These are phyloP conservation scores for Tetrahymena borealis DNA, from an alignment of 73 alveolate species.

Conservation along the genomic window DNA sequence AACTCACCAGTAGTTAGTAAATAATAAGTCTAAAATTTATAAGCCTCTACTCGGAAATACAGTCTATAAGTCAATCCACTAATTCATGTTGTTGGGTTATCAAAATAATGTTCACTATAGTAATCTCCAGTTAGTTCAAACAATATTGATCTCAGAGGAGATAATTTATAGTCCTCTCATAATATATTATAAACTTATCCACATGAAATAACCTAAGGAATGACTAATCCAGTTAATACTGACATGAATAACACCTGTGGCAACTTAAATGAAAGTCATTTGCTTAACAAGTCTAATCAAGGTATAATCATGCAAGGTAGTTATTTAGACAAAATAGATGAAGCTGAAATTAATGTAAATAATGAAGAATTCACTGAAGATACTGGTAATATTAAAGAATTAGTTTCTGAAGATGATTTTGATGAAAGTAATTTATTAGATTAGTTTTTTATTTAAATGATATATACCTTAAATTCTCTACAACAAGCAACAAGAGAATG, in stretches of 20 bases:
- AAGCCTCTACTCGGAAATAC: neutral
- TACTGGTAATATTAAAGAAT: neutral
- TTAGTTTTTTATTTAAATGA: neutral
- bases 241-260: neutral
- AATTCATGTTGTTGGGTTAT: neutral
- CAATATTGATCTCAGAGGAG: neutral
- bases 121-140: neutral
- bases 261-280: neutral
- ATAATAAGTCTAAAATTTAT: neutral
- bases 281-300: neutral
- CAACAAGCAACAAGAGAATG: too few relatives aligned
- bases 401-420: neutral
- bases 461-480: too few relatives aligned
- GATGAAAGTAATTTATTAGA: neutral
- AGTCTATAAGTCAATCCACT: neutral
- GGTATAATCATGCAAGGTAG: neutral
- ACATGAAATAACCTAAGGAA: neutral
- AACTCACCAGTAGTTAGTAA: too few relatives aligned
- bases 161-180: neutral
- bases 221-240: too few relatives aligned
- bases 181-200: neutral
- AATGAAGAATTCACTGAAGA: neutral
- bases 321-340: neutral
- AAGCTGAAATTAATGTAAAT: neutral
- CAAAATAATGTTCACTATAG: neutral